Conservation (phyloP, 106 monocot species). For the Dendrobium chrysotoxum region DNA sequence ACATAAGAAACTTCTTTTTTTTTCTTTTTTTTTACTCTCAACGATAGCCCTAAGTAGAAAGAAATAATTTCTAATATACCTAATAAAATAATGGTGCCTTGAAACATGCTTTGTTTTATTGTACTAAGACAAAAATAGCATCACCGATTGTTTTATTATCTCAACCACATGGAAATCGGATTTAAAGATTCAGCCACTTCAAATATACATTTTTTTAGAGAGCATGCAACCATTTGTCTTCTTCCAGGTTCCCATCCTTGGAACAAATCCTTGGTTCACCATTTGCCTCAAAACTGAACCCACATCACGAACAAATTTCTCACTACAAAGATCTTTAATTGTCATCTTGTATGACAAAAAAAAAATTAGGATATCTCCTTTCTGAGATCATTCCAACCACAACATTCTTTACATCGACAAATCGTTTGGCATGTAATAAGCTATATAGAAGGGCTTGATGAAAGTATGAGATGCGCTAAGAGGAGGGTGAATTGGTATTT, state of each 20-base stretch:
- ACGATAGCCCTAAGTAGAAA: no score
- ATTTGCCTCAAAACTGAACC: constrained; percentile 62
- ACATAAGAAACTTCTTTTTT: no score
- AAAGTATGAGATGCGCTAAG: no score
- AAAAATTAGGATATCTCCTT: constrained; percentile 46
- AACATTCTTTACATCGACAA: constrained; percentile 60
- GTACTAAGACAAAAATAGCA: no score
- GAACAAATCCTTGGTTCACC: constrained; percentile 71
- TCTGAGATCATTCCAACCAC: constrained; percentile 45
- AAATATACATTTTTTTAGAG: neutral
- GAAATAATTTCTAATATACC: no score
- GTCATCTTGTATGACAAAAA: constrained; percentile 61
- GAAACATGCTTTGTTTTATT: no score
- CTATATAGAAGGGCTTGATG: constrained; percentile 76
- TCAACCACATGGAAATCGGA: neutral
- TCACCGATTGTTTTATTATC: neutral
- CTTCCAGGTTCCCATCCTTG: constrained; percentile 72
- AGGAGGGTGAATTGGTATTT: no score
- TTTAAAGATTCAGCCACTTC: neutral
- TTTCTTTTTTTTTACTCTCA: no score
- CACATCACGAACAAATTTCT: constrained; percentile 33
- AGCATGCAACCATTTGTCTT: constrained; percentile 43
- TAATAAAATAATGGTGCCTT: no score
- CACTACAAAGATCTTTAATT: constrained; percentile 60
- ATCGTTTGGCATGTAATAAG: constrained; percentile 30